Base-by-base conservation (phyloP, 495 filamentous ascomycete genomes). In the Pyrenula massariospora region DNA sequence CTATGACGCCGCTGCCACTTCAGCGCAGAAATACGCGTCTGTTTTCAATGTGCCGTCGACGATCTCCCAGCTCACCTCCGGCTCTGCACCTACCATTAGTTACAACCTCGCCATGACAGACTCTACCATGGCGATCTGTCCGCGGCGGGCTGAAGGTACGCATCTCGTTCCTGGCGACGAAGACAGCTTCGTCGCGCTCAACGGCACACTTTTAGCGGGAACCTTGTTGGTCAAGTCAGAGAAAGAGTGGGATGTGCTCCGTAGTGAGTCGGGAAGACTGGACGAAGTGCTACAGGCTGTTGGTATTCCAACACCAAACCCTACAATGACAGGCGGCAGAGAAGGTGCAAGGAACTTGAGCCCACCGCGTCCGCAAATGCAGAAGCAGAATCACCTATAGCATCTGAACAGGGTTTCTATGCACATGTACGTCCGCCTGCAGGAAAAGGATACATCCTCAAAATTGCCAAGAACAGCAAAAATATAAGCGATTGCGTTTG, bases 41-140 rank as follows among this genome's bases (percentile, higher is more conserved):
- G 66, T 12, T 19, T 23, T 49, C 24, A 36, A 25, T 24, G 25
- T 12, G 25, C 25, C 55, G 10, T n/a, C 52, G 52, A 15, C 42
- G 56, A 49, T 54, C 22, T 55, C 31, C 10, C 55, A 60, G 8
- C 60, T 72, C 15, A 62, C 58, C 0, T 36, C 56, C 19, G 79
- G 77, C 12, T 72, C 78, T 50, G 75, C 83, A 0, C 31, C 31
- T 5, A 64, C 68, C 10, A 84, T 92, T 31, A 86, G 84, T 64
- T 92, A 94, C 65, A 94, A 94, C 58, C 67, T 92, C 5, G 87
- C 83, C 1, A 82, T 94, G 76, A 92, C 87, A 2, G 73, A 78
- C 15, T 69, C 69, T 0, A 73, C 72, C 0, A 88, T 94, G 82
- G 80, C 83, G 47, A 70, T 94, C 3, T 81, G 78, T 57, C 89